Evolutionary conservation across 2,329 filamentous ascomycete species (phyloP), one percentile per base, ranked within the genome.

Genomic region (Diplocarpon rosae): DNA sequence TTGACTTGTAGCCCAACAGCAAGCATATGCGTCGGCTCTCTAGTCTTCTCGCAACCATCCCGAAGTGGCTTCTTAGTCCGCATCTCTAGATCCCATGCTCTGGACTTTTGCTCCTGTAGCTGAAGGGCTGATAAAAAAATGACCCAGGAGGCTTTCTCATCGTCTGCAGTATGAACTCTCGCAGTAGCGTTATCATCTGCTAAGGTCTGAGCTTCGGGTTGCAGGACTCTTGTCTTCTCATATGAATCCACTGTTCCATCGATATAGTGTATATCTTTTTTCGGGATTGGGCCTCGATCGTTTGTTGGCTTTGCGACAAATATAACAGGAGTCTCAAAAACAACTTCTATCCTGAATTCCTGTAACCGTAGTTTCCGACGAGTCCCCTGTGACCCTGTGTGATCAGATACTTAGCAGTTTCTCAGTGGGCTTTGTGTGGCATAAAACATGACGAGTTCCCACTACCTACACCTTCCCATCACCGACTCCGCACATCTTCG

Each of bases 101-200:
- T 54, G 4, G 72, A 75, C 13, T 66, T 61, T 0, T 52, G 43
- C 53, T 76, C 73, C 65, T 75, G 72, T 13, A 57, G 56, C 43
- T 76, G 72, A 0, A 75, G 54, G 10, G 68, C 65, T 3, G 65
- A 66, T n/a, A 76, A 62, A 10, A 77, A 58, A 6, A 65, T 64
- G 3, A 72, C 63, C 73, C 73, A 76, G 1, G 72, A 73, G 2
- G 70, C 70, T n/a, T 67, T 60, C 54, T 76, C 73, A 43, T 75
- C 74, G 51, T 76, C 71, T 5, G 72, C 70, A 2, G 73, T 77
- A 49, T 73, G 71, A 0, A 76, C 64, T 15, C 53, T 48, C 28
- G 46, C 37, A 13, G 37, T 44, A 2, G 52, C 32, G 33, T 54
- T 38, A 7, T 33, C 9, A 11, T 53, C 49, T n/a, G 33, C 50